Evolutionary conservation across 2,329 filamentous ascomycete genomes (phyloP), one percentile per base, ranked within the genome.

Genomic region (Fonsecaea pedrosoi): DNA sequence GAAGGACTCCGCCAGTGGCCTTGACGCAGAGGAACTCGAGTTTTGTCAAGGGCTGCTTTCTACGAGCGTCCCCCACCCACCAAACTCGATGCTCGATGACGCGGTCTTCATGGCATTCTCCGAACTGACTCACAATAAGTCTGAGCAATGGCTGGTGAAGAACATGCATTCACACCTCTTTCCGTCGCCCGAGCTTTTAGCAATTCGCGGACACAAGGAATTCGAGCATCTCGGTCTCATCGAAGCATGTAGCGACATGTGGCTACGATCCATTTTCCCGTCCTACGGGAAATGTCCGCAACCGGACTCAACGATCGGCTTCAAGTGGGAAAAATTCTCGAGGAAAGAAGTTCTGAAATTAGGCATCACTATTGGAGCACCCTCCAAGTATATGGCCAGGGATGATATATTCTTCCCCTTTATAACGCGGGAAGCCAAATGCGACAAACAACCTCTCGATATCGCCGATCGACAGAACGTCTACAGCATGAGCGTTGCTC

Each of bases 381-480:
- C 38, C 13, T 42, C 38, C 38, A 42, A 42, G 38, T 42, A 42
- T 42, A 15, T 42, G 38, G 38, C 38, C 38, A 15, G 13, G 12
- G 38, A 15, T n/a, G 38, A 42, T 42, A 15, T 42, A 12, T 42
- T 42, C 38, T 42, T 42, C 38, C 38, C 38, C 2, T 42, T n/a
- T 13, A 42, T 42, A 42, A 42, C 38, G 38, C 38, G 38, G 7
- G 81, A 85, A 71, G 81, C 83, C 0, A 83, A 84, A 71, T 82
- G 79, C 68, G 77, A 80, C 50, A 72, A 74, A 21, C 73, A 70
- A 50, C 75, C 70, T 1, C 79, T 71, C 68, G 72, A 76, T 45
- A 67, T 74, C 48, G 73, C 76, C 12, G 70, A 76, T 66, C 69
- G 71, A 66, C 75, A 69, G 15, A 74, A 75, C 54, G 68, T 70